Base-by-base conservation (phyloP, 768 basidiomycete species). In the Mycena capillaripes region DNA sequence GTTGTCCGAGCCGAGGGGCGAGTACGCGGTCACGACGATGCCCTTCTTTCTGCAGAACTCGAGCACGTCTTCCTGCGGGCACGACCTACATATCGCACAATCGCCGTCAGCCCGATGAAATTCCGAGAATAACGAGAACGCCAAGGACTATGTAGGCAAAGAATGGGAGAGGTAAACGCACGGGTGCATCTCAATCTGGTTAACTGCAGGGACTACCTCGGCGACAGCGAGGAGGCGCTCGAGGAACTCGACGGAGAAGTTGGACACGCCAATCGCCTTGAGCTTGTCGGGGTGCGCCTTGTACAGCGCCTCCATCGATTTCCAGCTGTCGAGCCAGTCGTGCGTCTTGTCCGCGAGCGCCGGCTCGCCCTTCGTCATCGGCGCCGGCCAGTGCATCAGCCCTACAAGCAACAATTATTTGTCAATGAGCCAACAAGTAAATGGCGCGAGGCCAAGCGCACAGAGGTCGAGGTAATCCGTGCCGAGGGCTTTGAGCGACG, bases 341-440 rank as follows among this genome's bases (percentile, higher is more conserved):
- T 70, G 69, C 3, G 73, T 57, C 60, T 64, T 64, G 52, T 75
- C 73, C 19, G 73, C 66, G 16, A 42, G 17, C 4, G 66, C 44
- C 11, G 73, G 73, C 60, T 84, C 84, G 69, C 89, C 89, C 50
- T 76, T 75, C 14, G 87, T 89, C 89, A 94, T 89, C 38, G 94
- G 92, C 23, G 92, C 89, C 17, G 95, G 95, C 94, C 93, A 95
- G 82, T 95, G 93, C 88, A 95, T 90, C 69, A 94, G 84, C 89
- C 90, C 91, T 92, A 69, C 23, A 14, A 19, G 14, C 44, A 4
- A 34, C 21, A 52, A 3, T 50, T 23, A 48, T 62, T 19, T n/a
- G 44, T 32, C 27, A 27, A 53, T n/a, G 23, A 21, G n/a, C n/a
- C n/a, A 36, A 32, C n/a, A 42, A 50, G 5, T 30, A 9, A 44